phyloP scores from a whole-genome alignment of 805 yeast genomes.

The Metschnikowia continentalis region DNA sequence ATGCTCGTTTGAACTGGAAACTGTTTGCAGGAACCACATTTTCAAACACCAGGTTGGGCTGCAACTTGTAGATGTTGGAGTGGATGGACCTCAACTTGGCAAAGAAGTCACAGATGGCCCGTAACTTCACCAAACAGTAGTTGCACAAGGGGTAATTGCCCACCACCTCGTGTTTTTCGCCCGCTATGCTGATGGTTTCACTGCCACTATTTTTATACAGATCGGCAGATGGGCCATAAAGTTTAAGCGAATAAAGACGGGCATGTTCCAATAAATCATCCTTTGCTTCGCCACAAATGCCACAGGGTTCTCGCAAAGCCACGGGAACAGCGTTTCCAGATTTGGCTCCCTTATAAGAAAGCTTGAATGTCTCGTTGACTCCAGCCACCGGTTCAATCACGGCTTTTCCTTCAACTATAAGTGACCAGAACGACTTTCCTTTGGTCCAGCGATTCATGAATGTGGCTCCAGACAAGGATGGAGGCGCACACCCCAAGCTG shows the following conservation, averaged over 20 bases:
- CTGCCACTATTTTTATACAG: slow-evolving; percentile 7
- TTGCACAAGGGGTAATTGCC: slow-evolving; percentile 69
- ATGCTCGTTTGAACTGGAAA: slow-evolving; percentile 27
- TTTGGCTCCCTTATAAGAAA: slow-evolving; percentile 26
- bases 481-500: slow-evolving; percentile 23
- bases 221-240: slow-evolving; percentile 29
- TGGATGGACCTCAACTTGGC: slow-evolving; percentile 66
- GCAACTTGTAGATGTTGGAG: slow-evolving; percentile 54
- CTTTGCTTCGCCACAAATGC: slow-evolving; percentile 79
- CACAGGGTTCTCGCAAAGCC: slow-evolving; percentile 71
- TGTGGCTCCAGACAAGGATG: slow-evolving; percentile 44
- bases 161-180: slow-evolving; percentile 25
- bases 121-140: slow-evolving; percentile 71
- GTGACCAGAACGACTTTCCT: slow-evolving; percentile 51
- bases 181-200: slow-evolving; percentile 14
- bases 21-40: slow-evolving; percentile 20
- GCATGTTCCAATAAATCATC: slow-evolving; percentile 71
- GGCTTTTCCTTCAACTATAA: slow-evolving; percentile 75
- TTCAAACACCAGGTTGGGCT: slow-evolving; percentile 27
- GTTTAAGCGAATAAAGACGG: slow-evolving; percentile 64
- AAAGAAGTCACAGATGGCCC: slow-evolving; percentile 80
- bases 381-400: slow-evolving; percentile 84
- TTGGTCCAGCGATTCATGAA: slow-evolving; percentile 40
- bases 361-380: slow-evolving; percentile 67
- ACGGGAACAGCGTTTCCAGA: slow-evolving; percentile 44